Base-by-base conservation (phyloP, 208 protist species). In the Blastocrithidia nonstop region DNA sequence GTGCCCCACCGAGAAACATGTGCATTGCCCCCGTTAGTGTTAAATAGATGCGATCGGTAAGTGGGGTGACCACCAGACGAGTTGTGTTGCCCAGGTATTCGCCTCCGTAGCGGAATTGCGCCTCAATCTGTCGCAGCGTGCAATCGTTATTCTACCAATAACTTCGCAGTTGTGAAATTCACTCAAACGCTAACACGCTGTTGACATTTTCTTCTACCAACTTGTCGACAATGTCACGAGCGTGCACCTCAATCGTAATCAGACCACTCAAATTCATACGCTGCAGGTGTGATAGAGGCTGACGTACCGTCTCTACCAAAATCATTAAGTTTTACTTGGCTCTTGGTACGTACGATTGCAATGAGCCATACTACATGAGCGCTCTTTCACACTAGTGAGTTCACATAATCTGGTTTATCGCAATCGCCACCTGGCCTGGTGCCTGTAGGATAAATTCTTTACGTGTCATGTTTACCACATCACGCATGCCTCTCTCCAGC, bases 81-180 rank as follows among this genome's bases (percentile, higher is more conserved):
- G 91, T 86, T 4, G 82, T 97, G 84, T 97, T 98, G 39, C 96
- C 96, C 29, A 98, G 76, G 56, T 98, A 98, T 63, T 97, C 93
- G 48, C 88, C 88, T 50, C 95, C 95, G 62, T 97, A 98, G 35
- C 66, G 66, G 71, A 96, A 93, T 61, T 85, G 69, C 28, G 87
- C 77, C 60, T 95, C 89, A 6, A 96, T 86, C 66, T 96, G 88
- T 7, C 78, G 73, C 35, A 87, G 53, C 47, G 66, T 89, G 60
- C 66, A 91, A 50, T 97, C 88, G 45, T 88, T 81, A 56, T 83
- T 79, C 51, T 97, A 88, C 93, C 95, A 97, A 71, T 98, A 97
- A 38, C 89, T 95, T 22, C 95, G 83, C 46, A 98, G 71, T 52
- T 98, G 94, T 29, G 74, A 93, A 37, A 96, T 60, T 95, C 96